Evolutionary conservation across 352 stramenopile genomes (phyloP), one percentile per base, ranked within the genome.

Genomic region (Pythium periplocum): DNA sequence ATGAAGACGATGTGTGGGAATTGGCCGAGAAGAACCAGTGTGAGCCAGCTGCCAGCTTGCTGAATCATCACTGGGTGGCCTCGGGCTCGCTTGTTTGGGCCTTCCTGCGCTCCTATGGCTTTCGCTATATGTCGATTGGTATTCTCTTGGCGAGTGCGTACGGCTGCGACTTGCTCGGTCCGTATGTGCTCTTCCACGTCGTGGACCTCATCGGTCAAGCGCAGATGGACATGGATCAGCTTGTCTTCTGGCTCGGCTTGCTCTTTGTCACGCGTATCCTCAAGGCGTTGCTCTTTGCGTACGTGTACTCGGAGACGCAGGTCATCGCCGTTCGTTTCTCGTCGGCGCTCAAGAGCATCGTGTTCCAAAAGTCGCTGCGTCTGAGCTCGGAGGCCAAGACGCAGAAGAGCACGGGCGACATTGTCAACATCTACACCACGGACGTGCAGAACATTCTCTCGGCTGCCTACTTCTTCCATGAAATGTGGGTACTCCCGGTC

Each of bases 361-460:
- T 93, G 2, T 86, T 89, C 58, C 79, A 86, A 58, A 90, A 90
- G 57, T 70, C 78, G 31, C 57, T 90, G 45, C 64, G 76, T 0
- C 66, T 90, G 8, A 66, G 58, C 52, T 12, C 59, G 3, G 62
- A 72, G 12, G 59, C 61, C 31, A 60, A 63, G 5, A 65, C 64
- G 11, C 44, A 50, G 12, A 74, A 74, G 53, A 71, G 73, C 37
- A 70, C 65, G 12, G 67, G 70, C 42, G 69, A 76, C 17, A 72
- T 90, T 33, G 55, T 71, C 44, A 69, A 74, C 57, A 63, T 86
- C 31, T 90, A 87, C 64, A 73, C 70, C 6, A 68, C 73, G 10
- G 83, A 90, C 62, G 65, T 88, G 39, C 58, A 69, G 33, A 74
- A 75, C 43, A 67, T 93, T 32, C 59, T 88, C 45, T 73, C 68